Conservation (phyloP, 805 yeast species). For the Metschnikowia similis region DNA sequence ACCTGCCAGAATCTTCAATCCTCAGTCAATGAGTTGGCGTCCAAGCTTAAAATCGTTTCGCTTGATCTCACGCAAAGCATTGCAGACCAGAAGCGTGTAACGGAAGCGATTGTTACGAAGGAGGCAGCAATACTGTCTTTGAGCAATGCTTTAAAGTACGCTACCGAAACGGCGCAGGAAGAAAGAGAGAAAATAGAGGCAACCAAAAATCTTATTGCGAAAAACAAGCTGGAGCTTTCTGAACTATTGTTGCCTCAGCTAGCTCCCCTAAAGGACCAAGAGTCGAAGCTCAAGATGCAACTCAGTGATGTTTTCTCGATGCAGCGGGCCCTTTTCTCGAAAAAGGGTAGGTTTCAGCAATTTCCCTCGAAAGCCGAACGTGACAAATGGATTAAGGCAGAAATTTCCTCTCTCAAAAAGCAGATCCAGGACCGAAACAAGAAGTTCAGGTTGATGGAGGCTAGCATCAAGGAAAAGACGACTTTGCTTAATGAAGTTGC, state of each 20-base stretch:
- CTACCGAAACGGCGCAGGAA: constrained; percentile 26
- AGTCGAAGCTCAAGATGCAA: constrained; percentile 34
- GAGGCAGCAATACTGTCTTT: constrained; percentile 44
- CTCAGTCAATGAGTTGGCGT: constrained; percentile 43
- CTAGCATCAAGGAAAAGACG: constrained; percentile 8
- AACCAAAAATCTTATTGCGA: constrained; percentile 25
- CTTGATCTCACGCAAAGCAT: constrained; percentile 57
- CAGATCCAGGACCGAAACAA: constrained; percentile 11
- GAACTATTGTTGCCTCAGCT: constrained; percentile 28
- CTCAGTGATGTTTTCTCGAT: constrained; percentile 42
- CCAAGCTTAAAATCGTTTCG: constrained; percentile 46
- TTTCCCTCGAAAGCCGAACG: constrained; percentile 56
- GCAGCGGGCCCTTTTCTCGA: constrained; percentile 61
- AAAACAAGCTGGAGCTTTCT: constrained; percentile 35
- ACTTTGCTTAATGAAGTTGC: constrained; percentile 20
- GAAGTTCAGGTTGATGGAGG: neutral
- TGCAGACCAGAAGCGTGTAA: constrained; percentile 44
- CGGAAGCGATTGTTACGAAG: constrained; percentile 46
- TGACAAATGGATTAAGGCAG: constrained; percentile 58
- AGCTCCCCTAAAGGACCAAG: constrained; percentile 35
- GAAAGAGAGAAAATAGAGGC: constrained; percentile 19
- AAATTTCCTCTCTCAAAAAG: constrained; percentile 39
- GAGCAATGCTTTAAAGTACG: constrained; percentile 28
- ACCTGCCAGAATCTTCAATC: constrained; percentile 42
- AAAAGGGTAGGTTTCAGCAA: constrained; percentile 63